Evolutionary conservation across 2,329 filamentous ascomycete species (phyloP), one percentile per base, ranked within the genome.

Genomic region (Helotiales sp.): DNA sequence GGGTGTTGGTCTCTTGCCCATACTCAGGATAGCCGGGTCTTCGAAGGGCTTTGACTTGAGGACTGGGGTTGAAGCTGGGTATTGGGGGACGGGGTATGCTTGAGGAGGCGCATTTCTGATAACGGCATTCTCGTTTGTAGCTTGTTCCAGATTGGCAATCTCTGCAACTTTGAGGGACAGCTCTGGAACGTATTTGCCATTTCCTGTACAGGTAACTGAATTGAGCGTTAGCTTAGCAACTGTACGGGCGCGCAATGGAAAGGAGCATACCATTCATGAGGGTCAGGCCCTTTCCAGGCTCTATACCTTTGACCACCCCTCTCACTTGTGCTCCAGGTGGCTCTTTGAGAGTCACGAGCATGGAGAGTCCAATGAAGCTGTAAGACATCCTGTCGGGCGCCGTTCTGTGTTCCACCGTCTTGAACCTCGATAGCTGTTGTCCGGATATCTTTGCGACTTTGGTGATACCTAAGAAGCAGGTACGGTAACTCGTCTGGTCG

Each of bases 321-420:
- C 72, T 70, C 54, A 78, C 59, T 69, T 77, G 75, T n/a, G 75
- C 74, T n/a, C 75, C 75, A 28, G 70, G 73, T 30, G 77, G 77
- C 32, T 70, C 71, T 47, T 69, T 76, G 52, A 78, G 72, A 28
- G 77, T 78, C 70, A 78, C 77, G 72, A 78, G 66, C 76, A 78
- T 78, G 63, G 75, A 77, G 67, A 78, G 75, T 26, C 77, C 77
- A 49, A 78, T 77, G 62, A 78, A 78, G 63, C 74, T 72, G 64
- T 74, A 74, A 67, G 74, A 74, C 76, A 77, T 78, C 32, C 54
- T 69, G 66, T 52, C 57, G 62, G 59, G 59, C 62, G 43, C 34
- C 30, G 64, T 68, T 17, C 59, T 67, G 60, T 58, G 63, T 69
- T 43, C 64, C 62, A 67, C 32, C 62, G 49, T 67, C 69, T 34